Evolutionary conservation across 2,329 filamentous ascomycete species (phyloP), one percentile per base, ranked within the genome.

Genomic region (Mycogone perniciosa): DNA sequence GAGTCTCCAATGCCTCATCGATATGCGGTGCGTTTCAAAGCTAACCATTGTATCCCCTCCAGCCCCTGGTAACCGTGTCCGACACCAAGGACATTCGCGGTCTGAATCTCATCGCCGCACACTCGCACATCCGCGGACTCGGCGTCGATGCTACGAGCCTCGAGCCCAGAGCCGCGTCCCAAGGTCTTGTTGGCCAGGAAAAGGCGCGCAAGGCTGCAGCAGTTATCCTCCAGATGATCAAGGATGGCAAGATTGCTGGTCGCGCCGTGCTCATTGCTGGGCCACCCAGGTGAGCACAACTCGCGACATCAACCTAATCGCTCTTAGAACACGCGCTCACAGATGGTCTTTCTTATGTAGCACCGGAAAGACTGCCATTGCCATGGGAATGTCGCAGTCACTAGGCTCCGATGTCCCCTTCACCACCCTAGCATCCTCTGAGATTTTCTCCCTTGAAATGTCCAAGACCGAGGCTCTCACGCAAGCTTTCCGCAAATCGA

Each of bases 401-500:
- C 81, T 99, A 47, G 93, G 92, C 42, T 73, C 90, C 44, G 93
- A 99, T 67, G 91, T 96, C 2, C 93, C 93, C 4, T 99, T 99
- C 69, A 99, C 93, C 26, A 91, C 90, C 72, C 85, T 97, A 56
- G 89, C 93, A 40, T 90, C 91, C 10, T 96, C 91, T 53, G 93
- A 99, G 70, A 96, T 99, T 64, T 99, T 96, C 75, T 96, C 91
- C 29, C 81, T 97, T 64, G 93, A 99, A 71, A 97, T 99, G 92
- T 96, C 90, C 62, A 99, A 99, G 76, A 99, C 93, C 35, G 93
- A 99, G 71, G 92, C 93, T 46, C 82, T 99, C 34, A 96, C 92
- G 49, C 93, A 99, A 71, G 92, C 93, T n/a, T 97, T 99, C 76
- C 86, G 93, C 63, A 97, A 96, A 70, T 96, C 90, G 38, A 99